A percentile compares a stretch with the other conserved stretches of the same genome.
Conservation (phyloP, 73 alveolate species). For the Stentor roeselii region DNA sequence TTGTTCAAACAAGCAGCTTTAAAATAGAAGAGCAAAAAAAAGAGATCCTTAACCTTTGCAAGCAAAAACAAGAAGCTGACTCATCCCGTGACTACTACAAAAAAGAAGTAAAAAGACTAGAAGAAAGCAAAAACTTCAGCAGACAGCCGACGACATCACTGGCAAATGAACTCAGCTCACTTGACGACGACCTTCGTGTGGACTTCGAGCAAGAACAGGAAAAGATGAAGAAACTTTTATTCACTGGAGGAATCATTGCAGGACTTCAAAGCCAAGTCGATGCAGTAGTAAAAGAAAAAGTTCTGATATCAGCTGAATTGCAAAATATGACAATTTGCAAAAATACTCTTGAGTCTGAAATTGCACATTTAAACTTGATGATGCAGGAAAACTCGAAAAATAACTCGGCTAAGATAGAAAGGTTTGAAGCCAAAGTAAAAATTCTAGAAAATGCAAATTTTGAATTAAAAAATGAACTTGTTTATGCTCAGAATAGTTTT, state of each 20-base stretch:
- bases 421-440: neutral
- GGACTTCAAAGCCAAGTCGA: neutral
- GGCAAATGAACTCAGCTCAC: neutral
- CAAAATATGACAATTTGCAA: no score
- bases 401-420: neutral
- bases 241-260: neutral
- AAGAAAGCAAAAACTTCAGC: no score
- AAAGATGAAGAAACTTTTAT: neutral
- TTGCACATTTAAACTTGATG: neutral
- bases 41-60: no score
- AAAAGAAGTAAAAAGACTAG: no score
- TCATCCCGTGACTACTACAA: no score
- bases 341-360: neutral
- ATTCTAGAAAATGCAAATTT: neutral
- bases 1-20: no score
- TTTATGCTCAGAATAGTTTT: neutral
- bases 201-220: neutral
- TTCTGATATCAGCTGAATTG: neutral
- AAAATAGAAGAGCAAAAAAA: no score
- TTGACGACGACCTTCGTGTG: neutral
- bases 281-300: neutral
- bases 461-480: neutral
- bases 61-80: no score
- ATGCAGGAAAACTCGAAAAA: neutral
- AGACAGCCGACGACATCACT: neutral